Evolutionary conservation across 768 basidiomycete species (phyloP), one percentile per base, ranked within the genome.

Genomic region (Termitomyces sp.): DNA sequence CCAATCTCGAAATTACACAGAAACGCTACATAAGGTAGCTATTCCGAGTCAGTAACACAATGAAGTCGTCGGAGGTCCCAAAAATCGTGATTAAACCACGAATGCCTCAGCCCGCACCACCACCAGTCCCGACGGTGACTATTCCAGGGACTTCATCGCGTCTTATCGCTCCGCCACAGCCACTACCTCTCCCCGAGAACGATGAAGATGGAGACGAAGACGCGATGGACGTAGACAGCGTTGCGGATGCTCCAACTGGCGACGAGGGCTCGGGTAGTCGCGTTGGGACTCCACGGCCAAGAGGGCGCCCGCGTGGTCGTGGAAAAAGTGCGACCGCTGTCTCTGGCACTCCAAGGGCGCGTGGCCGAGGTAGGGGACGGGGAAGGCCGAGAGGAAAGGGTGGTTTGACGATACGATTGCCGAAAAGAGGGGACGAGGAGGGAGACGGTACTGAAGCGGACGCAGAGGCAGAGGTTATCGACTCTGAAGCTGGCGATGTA

Each of bases 31-130:
- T 40, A 11, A 25, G 25, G 1, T 25, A 25, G 25, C 25, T 25
- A 25, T 25, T 25, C 25, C 25, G 25, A 32, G 31, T 32, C 42
- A 11, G 43, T 42, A 31, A 42, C 42, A 55, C 37, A 11, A 31
- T 49, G 46, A 64, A 59, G 58, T 60, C 58, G 49, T 49, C 63
- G 14, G 57, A 58, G 29, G 36, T 66, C n/a, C 65, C 79, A 40
- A 83, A 82, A 74, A 83, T 83, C 61, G 75, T 83, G 56, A 82
- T 83, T 57, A 82, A 79, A 66, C 76, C 81, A 25, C 75, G 80
- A 48, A 58, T 66, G 38, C 60, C 69, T 11, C 65, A 74, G 46
- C 63, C 73, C 56, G 62, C 34, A 58, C 70, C 49, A 67, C 69
- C 52, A 57, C 66, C 54, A 60, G 63, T 12, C 5, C 65, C 65